Evolutionary conservation across 164 flowering plant genomes (phyloP), one percentile per base, ranked within the genome.

Genomic region (Annona squamosa): DNA sequence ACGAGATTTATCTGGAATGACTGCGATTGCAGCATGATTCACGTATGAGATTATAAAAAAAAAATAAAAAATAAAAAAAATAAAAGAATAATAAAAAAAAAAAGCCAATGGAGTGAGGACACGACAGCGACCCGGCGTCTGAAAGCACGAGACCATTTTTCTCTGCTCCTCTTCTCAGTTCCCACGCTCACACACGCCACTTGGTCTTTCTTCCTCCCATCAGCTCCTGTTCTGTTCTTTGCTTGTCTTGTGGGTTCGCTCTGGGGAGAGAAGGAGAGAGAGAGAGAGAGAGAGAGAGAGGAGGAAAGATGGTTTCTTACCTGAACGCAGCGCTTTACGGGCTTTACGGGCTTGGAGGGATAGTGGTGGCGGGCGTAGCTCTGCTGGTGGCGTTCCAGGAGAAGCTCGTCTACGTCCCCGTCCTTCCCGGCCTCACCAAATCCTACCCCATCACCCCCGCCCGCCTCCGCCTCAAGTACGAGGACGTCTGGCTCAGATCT

Each of bases 301-400:
- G 62, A 67, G 10, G 64, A 71, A 74, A 69, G 68, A 84, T 94
- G 99, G 97, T 87, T 81, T 88, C 91, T 76, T 93, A 88, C 81
- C 73, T 86, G 78, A 84, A 73, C 71, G 84, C 76, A 19, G 56
- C 93, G 79, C 67, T 91, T 73, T 94, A 90, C 75, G 99, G 97
- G 79, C 65, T 91, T 72, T 94, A 90, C 75, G 99, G 97, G 61
- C 90, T 88, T 0, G 97, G 97, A 57, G 97, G 97, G 0, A 77
- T 92, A 62, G 88, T 88, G 70, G 85, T 90, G 72, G 95, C 96
- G 1, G 97, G 97, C 26, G 77, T 96, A 81, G 90, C 97, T 5
- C 71, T 96, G 76, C 85, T 96, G 77, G 98, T 96, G 46, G 99
- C 98, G 17, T 85, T 96, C 19, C 99, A 96, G 78, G 99, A 96